Conservation (phyloP, 305 asterid species). For the Solanum chacoense region DNA sequence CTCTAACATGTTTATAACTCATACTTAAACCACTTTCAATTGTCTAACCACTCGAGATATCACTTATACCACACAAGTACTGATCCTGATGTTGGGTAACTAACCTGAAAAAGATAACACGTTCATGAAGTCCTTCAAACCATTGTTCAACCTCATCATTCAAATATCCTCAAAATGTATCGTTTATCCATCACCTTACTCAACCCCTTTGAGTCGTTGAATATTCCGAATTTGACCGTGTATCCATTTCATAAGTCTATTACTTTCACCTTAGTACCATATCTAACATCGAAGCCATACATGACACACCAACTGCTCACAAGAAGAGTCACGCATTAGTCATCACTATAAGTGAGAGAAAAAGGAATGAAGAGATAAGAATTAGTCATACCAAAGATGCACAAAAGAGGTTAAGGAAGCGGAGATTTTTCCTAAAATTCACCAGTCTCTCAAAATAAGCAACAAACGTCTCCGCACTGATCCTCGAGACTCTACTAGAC, state of each 20-base stretch:
- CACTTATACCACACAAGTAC: too few species aligned
- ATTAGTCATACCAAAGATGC: neutral
- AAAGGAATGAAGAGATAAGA: neutral
- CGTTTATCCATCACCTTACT: too few species aligned
- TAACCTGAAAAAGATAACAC: too few species aligned
- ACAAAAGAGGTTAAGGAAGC: neutral
- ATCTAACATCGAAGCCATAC: neutral
- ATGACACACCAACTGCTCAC: neutral
- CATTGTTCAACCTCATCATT: too few species aligned
- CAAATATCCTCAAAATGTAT: too few species aligned
- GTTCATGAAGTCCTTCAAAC: too few species aligned
- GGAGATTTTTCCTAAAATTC: neutral
- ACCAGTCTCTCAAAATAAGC: neutral
- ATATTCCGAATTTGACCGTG: neutral
- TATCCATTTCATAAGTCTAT: neutral
- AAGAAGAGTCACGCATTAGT: neutral
- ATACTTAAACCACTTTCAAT: too few species aligned
- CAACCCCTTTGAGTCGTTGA: neutral
- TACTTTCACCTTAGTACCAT: neutral
- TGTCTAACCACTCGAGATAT: too few species aligned
- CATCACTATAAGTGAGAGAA: neutral
- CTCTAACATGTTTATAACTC: neutral
- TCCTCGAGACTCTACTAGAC: neutral
- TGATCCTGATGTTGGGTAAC: too few species aligned
- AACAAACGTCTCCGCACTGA: neutral